These are phyloP conservation scores for Ramalina peruviana DNA, from an alignment of 495 filamentous ascomycete species.

Conservation along the genomic window DNA sequence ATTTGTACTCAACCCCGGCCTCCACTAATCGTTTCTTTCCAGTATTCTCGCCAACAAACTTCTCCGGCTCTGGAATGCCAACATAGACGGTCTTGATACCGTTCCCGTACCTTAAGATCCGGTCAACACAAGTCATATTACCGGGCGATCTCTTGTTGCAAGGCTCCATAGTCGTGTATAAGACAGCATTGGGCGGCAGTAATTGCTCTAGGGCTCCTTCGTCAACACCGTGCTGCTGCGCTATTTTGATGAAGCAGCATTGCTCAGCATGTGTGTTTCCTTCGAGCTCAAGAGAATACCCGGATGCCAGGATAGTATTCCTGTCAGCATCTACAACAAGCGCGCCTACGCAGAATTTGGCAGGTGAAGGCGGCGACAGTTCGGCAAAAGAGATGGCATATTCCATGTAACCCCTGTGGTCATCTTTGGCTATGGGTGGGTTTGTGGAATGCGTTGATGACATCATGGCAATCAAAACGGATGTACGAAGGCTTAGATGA, in stretches of 20 bases:
- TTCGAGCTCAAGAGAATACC: constrained; percentile 21
- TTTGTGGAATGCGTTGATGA: background rate
- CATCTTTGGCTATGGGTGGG: constrained; percentile 14
- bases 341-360: constrained; percentile 24
- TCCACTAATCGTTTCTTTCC: constrained; percentile 16
- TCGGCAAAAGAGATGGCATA: constrained; percentile 16
- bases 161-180: constrained; percentile 27
- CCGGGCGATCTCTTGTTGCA: constrained; percentile 24
- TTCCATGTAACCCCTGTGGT: constrained; percentile 22
- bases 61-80: constrained; percentile 22
- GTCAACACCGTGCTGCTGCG: constrained; percentile 23
- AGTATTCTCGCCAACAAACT: constrained; percentile 18
- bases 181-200: constrained; percentile 23
- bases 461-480: background rate
- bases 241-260: constrained; percentile 35
- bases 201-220: constrained; percentile 27
- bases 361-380: constrained; percentile 19
- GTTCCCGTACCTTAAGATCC: constrained; percentile 18
- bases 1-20: constrained; percentile 14
- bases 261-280: constrained; percentile 19
- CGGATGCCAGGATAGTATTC: constrained; percentile 18
- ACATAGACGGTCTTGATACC: constrained; percentile 21
- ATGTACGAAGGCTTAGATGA: too few relatives aligned
- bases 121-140: constrained; percentile 18
- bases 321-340: constrained; percentile 18